Conservation (phyloP, 1,284 basidiomycete species). For the Afroboletus lepidellus region DNA sequence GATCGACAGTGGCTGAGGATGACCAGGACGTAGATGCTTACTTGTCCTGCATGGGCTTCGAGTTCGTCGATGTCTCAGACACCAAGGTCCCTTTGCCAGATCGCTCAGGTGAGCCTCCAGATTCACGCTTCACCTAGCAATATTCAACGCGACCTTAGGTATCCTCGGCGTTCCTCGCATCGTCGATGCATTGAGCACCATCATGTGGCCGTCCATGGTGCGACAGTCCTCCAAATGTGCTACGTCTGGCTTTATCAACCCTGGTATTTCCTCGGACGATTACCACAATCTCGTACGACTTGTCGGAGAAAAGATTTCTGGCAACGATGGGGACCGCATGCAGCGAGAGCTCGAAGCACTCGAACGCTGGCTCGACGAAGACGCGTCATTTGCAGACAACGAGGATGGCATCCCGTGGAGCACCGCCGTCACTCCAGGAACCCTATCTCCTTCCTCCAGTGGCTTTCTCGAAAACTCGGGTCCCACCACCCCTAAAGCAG, state of each 20-base stretch:
- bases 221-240: conserved; percentile 8
- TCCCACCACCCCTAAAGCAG: conserved; percentile 30
- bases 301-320: conserved; percentile 21
- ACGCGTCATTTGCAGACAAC: conserved; percentile 16
- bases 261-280: conserved; percentile 13
- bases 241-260: background rate
- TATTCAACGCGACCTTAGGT: conserved; percentile 35
- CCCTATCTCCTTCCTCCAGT: conserved; percentile 26
- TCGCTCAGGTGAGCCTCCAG: conserved; percentile 18
- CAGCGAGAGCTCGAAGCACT: conserved; percentile 56
- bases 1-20: conserved; percentile 24
- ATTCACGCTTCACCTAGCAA: background rate
- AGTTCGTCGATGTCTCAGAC: conserved; percentile 55
- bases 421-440: conserved; percentile 29
- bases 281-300: conserved; percentile 23
- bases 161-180: conserved; percentile 65
- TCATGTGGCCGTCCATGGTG: conserved; percentile 82
- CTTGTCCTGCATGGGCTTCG: conserved; percentile 66
- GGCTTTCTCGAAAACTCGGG: conserved; percentile 17
- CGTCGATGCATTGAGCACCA: conserved; percentile 73
- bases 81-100: conserved; percentile 9
- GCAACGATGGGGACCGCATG: conserved; percentile 33
- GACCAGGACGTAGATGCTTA: conserved; percentile 59
- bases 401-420: conserved; percentile 25
- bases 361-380: conserved; percentile 61